Conservation (phyloP, 306 rosid species). For the Mimosa bimucronata region DNA sequence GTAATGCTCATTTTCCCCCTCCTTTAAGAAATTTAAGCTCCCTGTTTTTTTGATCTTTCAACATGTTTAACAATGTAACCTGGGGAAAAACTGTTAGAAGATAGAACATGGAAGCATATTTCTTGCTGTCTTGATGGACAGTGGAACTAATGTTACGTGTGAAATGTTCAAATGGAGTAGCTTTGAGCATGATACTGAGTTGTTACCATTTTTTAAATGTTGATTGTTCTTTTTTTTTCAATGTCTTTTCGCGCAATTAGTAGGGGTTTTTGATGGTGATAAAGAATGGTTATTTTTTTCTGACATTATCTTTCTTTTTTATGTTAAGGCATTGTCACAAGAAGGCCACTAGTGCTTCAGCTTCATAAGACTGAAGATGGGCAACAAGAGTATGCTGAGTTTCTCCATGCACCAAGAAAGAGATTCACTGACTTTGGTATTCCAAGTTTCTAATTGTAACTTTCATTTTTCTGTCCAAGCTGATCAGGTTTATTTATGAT, state of each 20-base stretch:
- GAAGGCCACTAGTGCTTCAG: constrained; percentile 95
- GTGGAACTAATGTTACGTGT: constrained; percentile 10
- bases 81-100: too few species aligned
- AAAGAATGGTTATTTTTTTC: constrained; percentile 34
- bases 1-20: constrained; percentile 47
- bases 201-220: not conserved
- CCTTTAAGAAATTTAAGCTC: not conserved
- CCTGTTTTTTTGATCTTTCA: not conserved
- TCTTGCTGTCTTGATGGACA: too few species aligned
- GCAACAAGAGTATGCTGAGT: constrained; percentile 86
- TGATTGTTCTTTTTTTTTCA: not conserved
- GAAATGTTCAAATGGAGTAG: not conserved
- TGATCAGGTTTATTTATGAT: not conserved
- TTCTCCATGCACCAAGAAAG: constrained; percentile 90
- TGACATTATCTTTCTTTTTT: constrained; percentile 32
- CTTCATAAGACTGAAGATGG: constrained; percentile 85
- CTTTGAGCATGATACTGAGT: constrained; percentile 16
- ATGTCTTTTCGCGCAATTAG: not conserved
- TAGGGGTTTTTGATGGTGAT: not conserved
- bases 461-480: constrained; percentile 23
- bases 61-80: constrained; percentile 32
- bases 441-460: constrained; percentile 26
- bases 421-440: constrained; percentile 82
- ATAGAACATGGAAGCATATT: too few species aligned
- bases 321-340: constrained; percentile 82